phyloP scores from a whole-genome alignment of 257 asterid genomes.

The Rehmannia glutinosa region DNA sequence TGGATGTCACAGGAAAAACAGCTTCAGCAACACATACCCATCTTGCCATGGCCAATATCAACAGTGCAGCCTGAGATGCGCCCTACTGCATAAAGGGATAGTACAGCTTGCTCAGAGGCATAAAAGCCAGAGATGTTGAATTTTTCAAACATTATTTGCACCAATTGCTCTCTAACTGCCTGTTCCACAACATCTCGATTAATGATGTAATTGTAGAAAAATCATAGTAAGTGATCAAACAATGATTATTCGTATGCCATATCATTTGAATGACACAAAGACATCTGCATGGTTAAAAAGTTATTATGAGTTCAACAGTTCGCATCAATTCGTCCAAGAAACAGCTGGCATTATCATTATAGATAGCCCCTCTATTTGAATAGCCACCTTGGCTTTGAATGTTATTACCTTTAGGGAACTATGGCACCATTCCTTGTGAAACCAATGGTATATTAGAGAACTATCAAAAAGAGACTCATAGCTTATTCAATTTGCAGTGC shows the following conservation, averaged over 20 bases:
- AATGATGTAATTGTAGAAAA: slow-evolving; percentile 10
- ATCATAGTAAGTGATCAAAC: slow-evolving; percentile 20
- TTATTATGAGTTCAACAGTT: slow-evolving; percentile 31
- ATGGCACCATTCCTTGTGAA: neutral
- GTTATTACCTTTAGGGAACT: neutral
- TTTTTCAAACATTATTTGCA: slow-evolving; percentile 94
- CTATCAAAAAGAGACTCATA: neutral
- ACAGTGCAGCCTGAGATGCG: slow-evolving; percentile 91
- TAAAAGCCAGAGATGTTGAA: slow-evolving; percentile 89
- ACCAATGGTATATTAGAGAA: slow-evolving; percentile 7
- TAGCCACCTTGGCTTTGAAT: slow-evolving; percentile 8
- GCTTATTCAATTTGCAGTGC: slow-evolving; percentile 1
- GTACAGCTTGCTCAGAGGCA: slow-evolving; percentile 92
- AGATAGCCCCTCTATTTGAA: neutral
- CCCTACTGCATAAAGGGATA: slow-evolving; percentile 90
- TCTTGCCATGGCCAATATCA: slow-evolving; percentile 86
- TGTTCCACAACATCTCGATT: slow-evolving; percentile 33
- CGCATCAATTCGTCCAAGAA: neutral
- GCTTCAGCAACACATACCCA: slow-evolving; percentile 45
- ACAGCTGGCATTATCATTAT: neutral
- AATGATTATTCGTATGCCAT: neutral
- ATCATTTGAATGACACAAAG: neutral
- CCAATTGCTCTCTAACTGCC: slow-evolving; percentile 89
- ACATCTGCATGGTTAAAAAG: slow-evolving; percentile 1
- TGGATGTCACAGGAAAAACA: neutral